Evolutionary conservation across 495 filamentous ascomycete species (phyloP).

Genomic region (Aspergillus leporis): DNA sequence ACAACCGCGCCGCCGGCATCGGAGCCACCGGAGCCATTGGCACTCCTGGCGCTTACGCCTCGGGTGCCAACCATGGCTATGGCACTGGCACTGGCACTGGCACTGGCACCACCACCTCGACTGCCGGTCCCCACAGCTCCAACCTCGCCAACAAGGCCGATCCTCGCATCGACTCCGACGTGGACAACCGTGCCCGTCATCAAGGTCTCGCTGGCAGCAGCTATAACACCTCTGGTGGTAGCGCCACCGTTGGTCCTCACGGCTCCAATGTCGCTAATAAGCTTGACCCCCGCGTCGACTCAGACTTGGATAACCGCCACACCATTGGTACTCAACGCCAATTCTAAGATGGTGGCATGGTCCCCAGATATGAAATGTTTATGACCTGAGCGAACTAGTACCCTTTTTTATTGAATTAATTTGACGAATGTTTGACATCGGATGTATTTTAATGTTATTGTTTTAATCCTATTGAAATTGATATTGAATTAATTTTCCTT

Average conservation of each 20-base stretch:
- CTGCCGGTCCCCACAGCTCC: slow-evolving; percentile 12
- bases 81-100: not conserved
- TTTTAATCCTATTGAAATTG: too few species aligned
- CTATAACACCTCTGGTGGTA: slow-evolving; percentile 1
- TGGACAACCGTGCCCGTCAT: not conserved
- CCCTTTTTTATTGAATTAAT: too few species aligned
- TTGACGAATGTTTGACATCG: too few species aligned
- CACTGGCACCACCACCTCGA: slow-evolving; percentile 15
- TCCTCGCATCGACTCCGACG: not conserved
- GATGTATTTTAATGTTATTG: too few species aligned
- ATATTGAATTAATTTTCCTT: too few species aligned
- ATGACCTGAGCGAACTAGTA: not conserved
- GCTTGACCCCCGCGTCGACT: slow-evolving; percentile 51
- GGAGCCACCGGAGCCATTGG: slow-evolving; percentile 12
- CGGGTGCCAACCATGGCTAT: slow-evolving; percentile 15
- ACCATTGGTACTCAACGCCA: not conserved
- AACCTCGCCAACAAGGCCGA: not conserved
- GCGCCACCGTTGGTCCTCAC: slow-evolving; percentile 39
- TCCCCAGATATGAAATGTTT: not conserved
- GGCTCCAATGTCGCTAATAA: slow-evolving; percentile 47
- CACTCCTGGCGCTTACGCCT: slow-evolving; percentile 8
- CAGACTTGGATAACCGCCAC: slow-evolving; percentile 17
- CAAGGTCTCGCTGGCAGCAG: not conserved
- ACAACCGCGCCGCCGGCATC: slow-evolving; percentile 7
- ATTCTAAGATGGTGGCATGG: not conserved